phyloP scores from a whole-genome alignment of 768 basidiomycete genomes.

The Amanita rubescens region DNA sequence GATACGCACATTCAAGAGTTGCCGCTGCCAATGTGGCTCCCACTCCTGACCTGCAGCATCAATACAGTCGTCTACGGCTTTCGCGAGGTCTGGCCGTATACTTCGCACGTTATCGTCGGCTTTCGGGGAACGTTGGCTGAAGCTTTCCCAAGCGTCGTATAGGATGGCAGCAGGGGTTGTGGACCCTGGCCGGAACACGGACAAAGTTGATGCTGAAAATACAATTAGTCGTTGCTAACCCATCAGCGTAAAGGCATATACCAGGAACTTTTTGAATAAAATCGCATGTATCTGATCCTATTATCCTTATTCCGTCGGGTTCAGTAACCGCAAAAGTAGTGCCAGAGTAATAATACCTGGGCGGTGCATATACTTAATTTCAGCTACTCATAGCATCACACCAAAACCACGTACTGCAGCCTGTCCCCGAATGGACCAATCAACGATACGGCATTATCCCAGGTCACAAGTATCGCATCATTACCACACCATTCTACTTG shows the following conservation, averaged over 20 bases:
- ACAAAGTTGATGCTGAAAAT: constrained; percentile 58
- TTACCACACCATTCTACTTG: constrained; percentile 95
- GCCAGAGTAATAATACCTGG: constrained; percentile 75
- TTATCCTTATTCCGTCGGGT: constrained; percentile 81
- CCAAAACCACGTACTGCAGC: constrained; percentile 51
- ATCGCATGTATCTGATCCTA: constrained; percentile 75
- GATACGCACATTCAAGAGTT: constrained; percentile 64
- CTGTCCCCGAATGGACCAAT: constrained; percentile 92
- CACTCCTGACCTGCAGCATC: constrained; percentile 92
- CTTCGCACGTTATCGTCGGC: constrained; percentile 89
- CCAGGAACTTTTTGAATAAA: constrained; percentile 92
- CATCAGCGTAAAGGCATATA: constrained; percentile 29
- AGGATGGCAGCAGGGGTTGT: constrained; percentile 87
- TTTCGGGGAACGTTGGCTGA: constrained; percentile 76
- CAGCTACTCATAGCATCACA: constrained; percentile 5
- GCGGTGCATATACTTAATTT: not conserved
- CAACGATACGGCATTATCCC: constrained; percentile 68
- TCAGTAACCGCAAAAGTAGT: constrained; percentile 78
- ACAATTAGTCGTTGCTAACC: not conserved
- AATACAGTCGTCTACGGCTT: constrained; percentile 86
- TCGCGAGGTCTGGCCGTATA: constrained; percentile 78
- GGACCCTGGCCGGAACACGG: constrained; percentile 90
- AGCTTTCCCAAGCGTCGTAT: constrained; percentile 88
- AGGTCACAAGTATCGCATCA: constrained; percentile 85
- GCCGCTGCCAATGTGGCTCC: constrained; percentile 86